phyloP scores from a whole-genome alignment of 75 land plant species.

The Pinus albicaulis region DNA sequence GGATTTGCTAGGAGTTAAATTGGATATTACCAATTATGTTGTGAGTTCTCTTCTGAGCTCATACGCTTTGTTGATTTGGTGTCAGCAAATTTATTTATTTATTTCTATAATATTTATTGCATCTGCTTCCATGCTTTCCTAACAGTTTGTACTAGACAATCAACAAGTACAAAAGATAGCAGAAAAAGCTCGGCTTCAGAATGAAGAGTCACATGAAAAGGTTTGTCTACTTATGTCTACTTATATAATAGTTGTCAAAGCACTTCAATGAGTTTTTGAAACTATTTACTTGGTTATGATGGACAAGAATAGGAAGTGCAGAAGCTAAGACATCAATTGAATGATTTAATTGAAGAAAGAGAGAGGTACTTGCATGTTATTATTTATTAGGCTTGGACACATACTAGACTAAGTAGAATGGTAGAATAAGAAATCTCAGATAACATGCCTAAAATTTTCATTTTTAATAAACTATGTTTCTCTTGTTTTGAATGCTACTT shows the following conservation, averaged over 20 bases:
- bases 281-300: neutral
- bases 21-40: slow-evolving; percentile 78
- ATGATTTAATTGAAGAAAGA: slow-evolving; percentile 78
- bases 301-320: slow-evolving; percentile 61
- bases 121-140: neutral
- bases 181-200: slow-evolving; percentile 31
- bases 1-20: slow-evolving; percentile 88
- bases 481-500: neutral
- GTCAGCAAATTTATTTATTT: neutral
- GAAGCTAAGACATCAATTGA: slow-evolving; percentile 60
- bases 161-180: slow-evolving; percentile 53
- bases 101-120: neutral
- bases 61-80: neutral
- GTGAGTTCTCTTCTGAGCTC: slow-evolving; percentile 31
- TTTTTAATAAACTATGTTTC: too few species aligned
- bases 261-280: neutral
- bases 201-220: slow-evolving; percentile 47
- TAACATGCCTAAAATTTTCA: neutral
- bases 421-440: neutral
- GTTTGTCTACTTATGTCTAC: slow-evolving; percentile 29
- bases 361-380: slow-evolving; percentile 42
- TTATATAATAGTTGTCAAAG: neutral
- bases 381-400: neutral
- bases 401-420: too few species aligned
- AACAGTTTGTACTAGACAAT: slow-evolving; percentile 59